phyloP scores from a whole-genome alignment of 495 filamentous ascomycete species.

The Talaromyces stipitatus region DNA sequence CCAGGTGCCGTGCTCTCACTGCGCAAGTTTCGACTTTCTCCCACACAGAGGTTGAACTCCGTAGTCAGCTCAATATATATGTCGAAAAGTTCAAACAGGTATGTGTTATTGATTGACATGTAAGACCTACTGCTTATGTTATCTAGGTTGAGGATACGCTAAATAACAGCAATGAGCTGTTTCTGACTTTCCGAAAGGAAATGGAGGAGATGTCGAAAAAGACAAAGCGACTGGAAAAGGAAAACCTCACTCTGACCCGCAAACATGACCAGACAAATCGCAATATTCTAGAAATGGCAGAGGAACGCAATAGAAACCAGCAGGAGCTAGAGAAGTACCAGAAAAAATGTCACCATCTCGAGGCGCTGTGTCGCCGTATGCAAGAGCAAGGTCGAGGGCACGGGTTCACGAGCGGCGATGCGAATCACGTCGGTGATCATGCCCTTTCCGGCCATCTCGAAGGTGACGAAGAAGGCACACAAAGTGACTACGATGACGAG shows the following conservation, averaged over 20 bases:
- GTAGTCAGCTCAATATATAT: conserved; percentile 95
- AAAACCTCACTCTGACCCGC: conserved; percentile 82
- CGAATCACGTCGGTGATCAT: conserved; percentile 21
- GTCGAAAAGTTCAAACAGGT: conserved; percentile 99
- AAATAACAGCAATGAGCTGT: conserved; percentile 97
- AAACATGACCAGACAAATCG: conserved; percentile 91
- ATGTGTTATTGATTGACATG: conserved; percentile 23
- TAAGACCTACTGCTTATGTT: conserved; percentile 10
- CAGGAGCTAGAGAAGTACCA: conserved; percentile 72
- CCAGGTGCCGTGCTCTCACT: conserved; percentile 73
- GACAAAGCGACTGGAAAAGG: conserved; percentile 94
- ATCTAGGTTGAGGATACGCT: conserved; percentile 93
- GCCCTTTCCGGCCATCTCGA: conserved; percentile 50
- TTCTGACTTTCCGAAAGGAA: conserved; percentile 95
- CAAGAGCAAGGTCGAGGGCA: conserved; percentile 79
- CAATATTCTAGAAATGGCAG: conserved; percentile 97
- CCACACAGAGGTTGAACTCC: conserved; percentile 87
- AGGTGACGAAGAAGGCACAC: conserved; percentile 64
- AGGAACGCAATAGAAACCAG: conserved; percentile 78
- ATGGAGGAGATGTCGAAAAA: conserved; percentile 99
- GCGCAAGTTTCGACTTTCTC: conserved; percentile 92
- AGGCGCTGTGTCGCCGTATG: conserved; percentile 89
- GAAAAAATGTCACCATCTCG: conserved; percentile 87
- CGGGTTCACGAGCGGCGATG: neutral
- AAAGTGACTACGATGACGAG: conserved; percentile 63